Evolutionary conservation across 345 rosid genomes (phyloP).

Genomic region (thale cress (Arabidopsis thaliana)): TAIR10.1 NC_003075.7:17480001-17480500

Average conservation of each 20-base stretch:
- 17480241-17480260: slow-evolving; percentile 61
- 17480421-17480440: slow-evolving; percentile 83
- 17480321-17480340: slow-evolving; percentile 95
- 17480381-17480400: slow-evolving; percentile 94
- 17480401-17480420: slow-evolving; percentile 89
- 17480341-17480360: slow-evolving; percentile 95
- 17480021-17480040: slow-evolving; percentile 39
- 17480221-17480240: slow-evolving; percentile 51
- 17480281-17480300: slow-evolving; percentile 75
- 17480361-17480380: slow-evolving; percentile 94
- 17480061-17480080: slow-evolving; percentile 74
- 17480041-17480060: slow-evolving; percentile 29
- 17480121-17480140: slow-evolving; percentile 50
- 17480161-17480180: slow-evolving; percentile 86
- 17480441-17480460: slow-evolving; percentile 84
- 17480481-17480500: slow-evolving; percentile 87
- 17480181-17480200: slow-evolving; percentile 65
- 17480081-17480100: slow-evolving; percentile 41
- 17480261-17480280: slow-evolving; percentile 72
- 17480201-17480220: slow-evolving; percentile 73
- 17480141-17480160: slow-evolving; percentile 58
- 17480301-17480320: slow-evolving; percentile 68
- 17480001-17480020: slow-evolving; percentile 76
- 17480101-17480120: slow-evolving; percentile 40
- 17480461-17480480: slow-evolving; percentile 75